Evolutionary conservation across 495 filamentous ascomycete species (phyloP).

Genomic region (Penicillium arizonense): DNA sequence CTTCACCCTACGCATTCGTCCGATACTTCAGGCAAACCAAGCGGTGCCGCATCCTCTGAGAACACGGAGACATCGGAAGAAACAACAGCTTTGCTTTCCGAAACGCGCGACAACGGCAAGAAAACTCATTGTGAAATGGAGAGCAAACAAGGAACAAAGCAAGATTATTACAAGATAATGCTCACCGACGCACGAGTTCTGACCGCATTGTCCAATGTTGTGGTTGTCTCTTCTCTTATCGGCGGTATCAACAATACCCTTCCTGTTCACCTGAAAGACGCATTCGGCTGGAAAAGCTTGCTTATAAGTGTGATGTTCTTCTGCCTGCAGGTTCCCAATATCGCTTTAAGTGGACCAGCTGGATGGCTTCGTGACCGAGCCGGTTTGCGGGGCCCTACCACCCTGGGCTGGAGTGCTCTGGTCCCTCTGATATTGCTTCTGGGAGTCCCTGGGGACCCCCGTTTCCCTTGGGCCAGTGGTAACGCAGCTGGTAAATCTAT

Average conservation of each 20-base stretch:
- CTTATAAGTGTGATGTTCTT: conserved; percentile 16
- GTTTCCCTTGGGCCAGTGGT: conserved; percentile 10
- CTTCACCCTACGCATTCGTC: background rate
- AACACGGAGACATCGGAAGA: background rate
- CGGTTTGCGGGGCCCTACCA: conserved; percentile 9
- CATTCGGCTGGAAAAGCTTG: conserved; percentile 13
- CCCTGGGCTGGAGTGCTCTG: conserved; percentile 2
- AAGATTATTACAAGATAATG: conserved; percentile 10
- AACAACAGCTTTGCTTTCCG: conserved; percentile 1
- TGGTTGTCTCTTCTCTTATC: background rate
- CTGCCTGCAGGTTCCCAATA: conserved; percentile 7
- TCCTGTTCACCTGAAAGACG: conserved; percentile 10
- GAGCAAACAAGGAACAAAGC: background rate
- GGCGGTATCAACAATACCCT: conserved; percentile 11
- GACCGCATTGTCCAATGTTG: conserved; percentile 1
- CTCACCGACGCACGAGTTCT: conserved; percentile 8
- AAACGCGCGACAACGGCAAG: background rate
- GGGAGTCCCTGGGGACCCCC: conserved; percentile 8
- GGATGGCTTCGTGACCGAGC: conserved; percentile 19
- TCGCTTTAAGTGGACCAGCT: conserved; percentile 8
- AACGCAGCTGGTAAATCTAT: conserved; percentile 4
- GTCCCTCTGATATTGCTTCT: conserved; percentile 6
- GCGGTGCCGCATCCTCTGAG: background rate
- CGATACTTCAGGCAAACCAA: background rate
- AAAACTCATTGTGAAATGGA: background rate